Conservation (phyloP, 306 rosid species). For the Quercus robur region DNA sequence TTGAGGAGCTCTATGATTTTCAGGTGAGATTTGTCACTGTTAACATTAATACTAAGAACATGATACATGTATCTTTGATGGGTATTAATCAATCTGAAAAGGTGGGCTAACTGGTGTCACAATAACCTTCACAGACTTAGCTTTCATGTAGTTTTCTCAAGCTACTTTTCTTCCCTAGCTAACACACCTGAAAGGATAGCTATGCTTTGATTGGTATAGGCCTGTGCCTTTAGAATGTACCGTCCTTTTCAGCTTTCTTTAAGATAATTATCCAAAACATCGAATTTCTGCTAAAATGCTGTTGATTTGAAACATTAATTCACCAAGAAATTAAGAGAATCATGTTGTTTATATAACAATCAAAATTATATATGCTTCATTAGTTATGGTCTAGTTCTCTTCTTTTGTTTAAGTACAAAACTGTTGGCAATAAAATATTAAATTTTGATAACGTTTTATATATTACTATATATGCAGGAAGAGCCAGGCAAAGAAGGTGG, state of each 20-base stretch:
- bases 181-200: constrained; percentile 30
- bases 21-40: constrained; percentile 22
- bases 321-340: neutral
- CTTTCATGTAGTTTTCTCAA: constrained; percentile 36
- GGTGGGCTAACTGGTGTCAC: constrained; percentile 33
- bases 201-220: neutral
- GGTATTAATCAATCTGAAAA: constrained; percentile 34
- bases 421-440: neutral
- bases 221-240: neutral
- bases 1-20: neutral
- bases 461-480: constrained; percentile 41
- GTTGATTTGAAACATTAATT: neutral
- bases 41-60: constrained; percentile 13
- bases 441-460: neutral
- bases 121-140: constrained; percentile 36
- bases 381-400: neutral
- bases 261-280: neutral
- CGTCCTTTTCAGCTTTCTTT: neutral
- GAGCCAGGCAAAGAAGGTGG: constrained; percentile 83
- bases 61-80: constrained; percentile 23
- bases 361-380: neutral
- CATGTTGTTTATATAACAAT: neutral
- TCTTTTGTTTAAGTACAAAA: neutral
- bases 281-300: neutral
- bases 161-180: constrained; percentile 15